Evolutionary conservation across 1,284 basidiomycete genomes (phyloP), one percentile per base, ranked within the genome.

Genomic region (Amylostereum areolatum): DNA sequence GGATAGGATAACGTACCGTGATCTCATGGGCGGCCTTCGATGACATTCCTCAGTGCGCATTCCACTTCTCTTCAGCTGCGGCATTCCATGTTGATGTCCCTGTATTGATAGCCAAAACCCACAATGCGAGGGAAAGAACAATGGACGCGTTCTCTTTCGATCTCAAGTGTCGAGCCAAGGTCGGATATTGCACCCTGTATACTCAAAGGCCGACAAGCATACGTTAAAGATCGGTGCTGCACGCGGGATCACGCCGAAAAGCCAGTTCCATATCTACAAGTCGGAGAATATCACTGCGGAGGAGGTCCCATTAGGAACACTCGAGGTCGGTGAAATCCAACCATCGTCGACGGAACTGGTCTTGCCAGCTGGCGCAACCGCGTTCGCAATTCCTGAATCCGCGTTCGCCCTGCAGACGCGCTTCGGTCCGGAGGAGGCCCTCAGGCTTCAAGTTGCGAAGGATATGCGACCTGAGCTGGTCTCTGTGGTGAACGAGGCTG

Each of bases 41-140:
- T 1, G 28, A 45, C 24, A 43, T 56, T 24, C 47, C 18, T 18
- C 53, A 28, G 29, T 9, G 52, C 50, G 37, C 40, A 47, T 45
- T 27, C 5, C 6, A 18, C n/a, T 6, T 25, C n/a, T 39, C 7
- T 18, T 27, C 29, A 24, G 12, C 12, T 12, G 6, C 37, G 6
- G 27, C 12, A n/a, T 18, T 9, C 3, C n/a, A 6, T 12, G 12
- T 25, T 39, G 12, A 39, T 25, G 12, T n/a, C 12, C 12, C 7
- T 39, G 7, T 27, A 43, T 25, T 29, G 18, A 18, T 36, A 48
- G 55, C 6, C 57, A 60, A 49, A 54, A 52, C 32, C 57, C 58
- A 3, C 56, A 57, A 37, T 60, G 59, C 46, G 55, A 57, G 40
- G 59, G 59, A 7, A n/a, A 45, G 32, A 31, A 59, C 43, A 35